Conservation (phyloP, 2,329 filamentous ascomycete species). For the Microcera coccophila region DNA sequence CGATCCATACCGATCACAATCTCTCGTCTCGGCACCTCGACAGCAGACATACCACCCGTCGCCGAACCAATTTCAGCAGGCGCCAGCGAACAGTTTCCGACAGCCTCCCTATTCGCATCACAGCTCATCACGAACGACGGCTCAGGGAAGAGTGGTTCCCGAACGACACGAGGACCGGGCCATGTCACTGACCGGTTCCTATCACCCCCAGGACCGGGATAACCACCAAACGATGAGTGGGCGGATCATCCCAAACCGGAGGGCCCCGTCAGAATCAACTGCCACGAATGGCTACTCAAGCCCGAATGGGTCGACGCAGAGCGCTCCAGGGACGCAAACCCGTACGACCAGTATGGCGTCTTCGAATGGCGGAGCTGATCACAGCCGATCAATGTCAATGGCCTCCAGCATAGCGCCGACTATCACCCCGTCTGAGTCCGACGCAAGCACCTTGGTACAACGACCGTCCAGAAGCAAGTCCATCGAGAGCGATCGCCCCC, state of each 20-base stretch:
- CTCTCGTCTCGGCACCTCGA: constrained; percentile 72
- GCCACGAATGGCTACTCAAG: constrained; percentile 34
- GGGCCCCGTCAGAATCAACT: constrained; percentile 41
- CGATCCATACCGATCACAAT: constrained; percentile 89
- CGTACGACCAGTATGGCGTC: constrained; percentile 61
- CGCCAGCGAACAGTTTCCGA: constrained; percentile 72
- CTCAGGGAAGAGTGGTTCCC: constrained; percentile 85
- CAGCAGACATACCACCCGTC: constrained; percentile 68
- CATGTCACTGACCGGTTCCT: constrained; percentile 87
- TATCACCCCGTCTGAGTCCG: constrained; percentile 58
- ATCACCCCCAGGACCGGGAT: constrained; percentile 66
- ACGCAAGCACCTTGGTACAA: constrained; percentile 49
- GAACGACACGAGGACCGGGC: constrained; percentile 88
- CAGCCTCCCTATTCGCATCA: constrained; percentile 67
- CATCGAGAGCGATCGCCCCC: constrained; percentile 53
- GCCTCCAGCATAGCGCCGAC: constrained; percentile 76
- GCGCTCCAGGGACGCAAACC: constrained; percentile 52
- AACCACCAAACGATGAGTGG: constrained; percentile 92
- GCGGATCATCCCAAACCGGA: constrained; percentile 75
- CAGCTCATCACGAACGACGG: constrained; percentile 72
- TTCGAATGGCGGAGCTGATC: constrained; percentile 45
- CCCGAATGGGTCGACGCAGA: constrained; percentile 38
- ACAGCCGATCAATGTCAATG: constrained; percentile 80
- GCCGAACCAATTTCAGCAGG: constrained; percentile 56
- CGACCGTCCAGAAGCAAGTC: constrained; percentile 56